Base-by-base conservation (phyloP, 768 basidiomycete genomes). In the Pleurotus giganteus region DNA sequence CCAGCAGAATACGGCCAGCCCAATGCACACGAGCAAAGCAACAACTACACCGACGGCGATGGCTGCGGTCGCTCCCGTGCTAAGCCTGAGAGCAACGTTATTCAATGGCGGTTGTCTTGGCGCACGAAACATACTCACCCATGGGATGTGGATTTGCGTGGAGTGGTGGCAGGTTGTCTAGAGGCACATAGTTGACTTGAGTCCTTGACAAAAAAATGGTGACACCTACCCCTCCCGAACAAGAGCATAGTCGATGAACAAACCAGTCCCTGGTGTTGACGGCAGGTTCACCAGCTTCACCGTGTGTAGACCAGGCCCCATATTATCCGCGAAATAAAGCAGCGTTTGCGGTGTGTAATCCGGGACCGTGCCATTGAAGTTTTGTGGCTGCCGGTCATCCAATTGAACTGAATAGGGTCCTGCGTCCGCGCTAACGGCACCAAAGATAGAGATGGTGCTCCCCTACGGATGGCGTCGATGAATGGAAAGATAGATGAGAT, bases 181-280 rank as follows among this genome's bases (percentile, higher is more conserved):
- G 49, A 34, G 32, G 8, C n/a, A n/a, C n/a, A n/a, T n/a, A n/a
- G n/a, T n/a, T n/a, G n/a, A n/a, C n/a, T 29, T 8, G 12, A 27
- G n/a, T 27, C 7, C 11, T 7, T 6, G 15, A 32, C 3, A 29
- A 45, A 19, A 4, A 45, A 6, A n/a, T n/a, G 19, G 3, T 2
- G 0, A n/a, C 9, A 51, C 49, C 12, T 34, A 19, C 34, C 49
- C 11, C 32, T 34, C 17, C 19, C 27, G 4, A 56, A 21, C 21
- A 43, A 21, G 21, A n/a, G 55, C 55, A 56, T 37, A 56, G 41
- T 56, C 55, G 11, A 56, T 32, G n/a, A 32, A 21, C 29, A 56
- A 19, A 27, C 36, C 50, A 42, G 39, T 36, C 8, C 55, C 55
- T 9, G 37, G 15, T 4, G 5, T 13, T 11, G 31, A 15, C 3